phyloP scores from a whole-genome alignment of 352 stramenopile genomes.

The Aphanomyces astaci region DNA sequence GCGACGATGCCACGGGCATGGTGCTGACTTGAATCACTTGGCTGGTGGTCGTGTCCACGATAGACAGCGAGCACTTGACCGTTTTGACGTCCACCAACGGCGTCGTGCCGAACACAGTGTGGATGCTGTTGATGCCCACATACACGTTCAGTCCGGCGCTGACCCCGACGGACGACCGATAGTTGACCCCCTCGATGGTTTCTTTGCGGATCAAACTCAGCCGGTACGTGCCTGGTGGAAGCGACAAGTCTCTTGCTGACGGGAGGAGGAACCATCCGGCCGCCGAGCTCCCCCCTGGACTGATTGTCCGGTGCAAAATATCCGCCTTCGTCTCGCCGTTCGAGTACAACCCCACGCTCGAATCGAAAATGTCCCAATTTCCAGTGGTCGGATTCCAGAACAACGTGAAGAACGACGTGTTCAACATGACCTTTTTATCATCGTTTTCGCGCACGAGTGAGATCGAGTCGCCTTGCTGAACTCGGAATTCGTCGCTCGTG shows the following conservation, averaged over 20 bases:
- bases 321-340: neutral
- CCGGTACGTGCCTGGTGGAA: conserved; percentile 3
- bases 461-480: conserved; percentile 33
- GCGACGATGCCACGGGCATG: neutral
- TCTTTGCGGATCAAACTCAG: neutral
- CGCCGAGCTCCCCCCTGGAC: neutral
- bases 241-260: conserved; percentile 1
- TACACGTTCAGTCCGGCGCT: conserved; percentile 33
- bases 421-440: conserved; percentile 31
- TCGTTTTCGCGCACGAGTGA: conserved; percentile 38
- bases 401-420: conserved; percentile 37
- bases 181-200: conserved; percentile 25
- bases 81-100: conserved; percentile 48
- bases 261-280: neutral
- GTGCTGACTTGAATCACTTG: neutral
- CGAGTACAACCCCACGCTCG: neutral
- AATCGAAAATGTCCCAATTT: conserved; percentile 1
- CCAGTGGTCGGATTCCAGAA: conserved; percentile 30
- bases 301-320: neutral
- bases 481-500: conserved; percentile 24
- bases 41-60: neutral
- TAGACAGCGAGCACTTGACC: neutral
- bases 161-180: conserved; percentile 28
- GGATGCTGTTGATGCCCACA: conserved; percentile 41
- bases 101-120: conserved; percentile 51